Evolutionary conservation across 768 basidiomycete genomes (phyloP).

Genomic region (Dioszegia aurantiaca): DNA sequence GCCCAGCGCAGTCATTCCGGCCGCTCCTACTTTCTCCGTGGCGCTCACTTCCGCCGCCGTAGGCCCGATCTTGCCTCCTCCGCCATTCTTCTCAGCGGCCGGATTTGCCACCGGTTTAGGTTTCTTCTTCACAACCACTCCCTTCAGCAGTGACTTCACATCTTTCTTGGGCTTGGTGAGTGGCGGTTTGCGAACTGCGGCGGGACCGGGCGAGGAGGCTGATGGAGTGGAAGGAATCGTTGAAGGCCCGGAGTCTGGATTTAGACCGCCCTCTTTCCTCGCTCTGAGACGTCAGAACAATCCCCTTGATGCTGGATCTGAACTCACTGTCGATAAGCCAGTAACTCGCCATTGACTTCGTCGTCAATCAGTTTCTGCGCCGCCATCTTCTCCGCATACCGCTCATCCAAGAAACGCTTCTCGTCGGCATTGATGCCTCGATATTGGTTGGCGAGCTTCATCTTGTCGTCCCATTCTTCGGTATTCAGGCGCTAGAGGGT

Average conservation of each 20-base stretch:
- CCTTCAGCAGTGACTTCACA: conserved; percentile 49
- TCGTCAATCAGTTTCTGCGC: conserved; percentile 38
- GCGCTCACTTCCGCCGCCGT: conserved; percentile 9
- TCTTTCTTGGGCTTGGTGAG: conserved; percentile 33
- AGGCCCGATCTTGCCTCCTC: conserved; percentile 2
- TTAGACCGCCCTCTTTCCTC: conserved; percentile 17
- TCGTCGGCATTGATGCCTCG: conserved; percentile 54
- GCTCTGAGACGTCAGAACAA: conserved; percentile 20
- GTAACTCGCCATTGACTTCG: conserved; percentile 47
- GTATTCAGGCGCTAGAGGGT: conserved; percentile 46
- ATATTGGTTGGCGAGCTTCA: conserved; percentile 55
- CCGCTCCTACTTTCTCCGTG: conserved; percentile 9
- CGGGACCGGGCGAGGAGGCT: conserved; percentile 13
- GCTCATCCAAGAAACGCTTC: conserved; percentile 50
- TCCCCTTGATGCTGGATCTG: no score
- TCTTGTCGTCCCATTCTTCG: conserved; percentile 55
- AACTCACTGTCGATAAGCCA: conserved; percentile 49
- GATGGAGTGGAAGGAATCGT: conserved; percentile 10
- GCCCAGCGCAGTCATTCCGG: conserved; percentile 5
- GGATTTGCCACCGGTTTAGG: conserved; percentile 18
- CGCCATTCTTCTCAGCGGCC: background rate
- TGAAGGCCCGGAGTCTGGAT: conserved; percentile 7
- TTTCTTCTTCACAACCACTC: conserved; percentile 51
- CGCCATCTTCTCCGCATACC: conserved; percentile 39
- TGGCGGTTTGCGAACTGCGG: conserved; percentile 29